Conservation (phyloP, 805 yeast genomes). For the Wickerhamiella hasegawae region DNA sequence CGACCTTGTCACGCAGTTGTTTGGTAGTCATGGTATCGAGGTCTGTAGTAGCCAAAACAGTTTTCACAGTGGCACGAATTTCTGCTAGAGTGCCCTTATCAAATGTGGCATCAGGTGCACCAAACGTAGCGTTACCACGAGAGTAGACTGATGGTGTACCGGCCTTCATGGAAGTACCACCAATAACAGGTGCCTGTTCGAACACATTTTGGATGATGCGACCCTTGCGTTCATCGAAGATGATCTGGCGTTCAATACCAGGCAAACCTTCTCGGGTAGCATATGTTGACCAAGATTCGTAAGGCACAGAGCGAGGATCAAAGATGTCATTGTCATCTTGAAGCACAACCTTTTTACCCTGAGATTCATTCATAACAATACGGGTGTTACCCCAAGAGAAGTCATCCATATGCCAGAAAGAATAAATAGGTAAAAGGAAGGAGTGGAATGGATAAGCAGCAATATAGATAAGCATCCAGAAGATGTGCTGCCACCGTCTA, state of each 20-base stretch:
- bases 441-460: conserved; percentile 47
- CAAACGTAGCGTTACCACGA: not conserved
- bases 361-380: conserved; percentile 36
- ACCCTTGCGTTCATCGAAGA: conserved; percentile 22
- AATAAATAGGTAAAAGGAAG: conserved; percentile 40
- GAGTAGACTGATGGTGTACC: not conserved
- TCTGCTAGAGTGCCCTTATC: conserved; percentile 17
- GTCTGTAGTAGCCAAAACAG: conserved; percentile 20
- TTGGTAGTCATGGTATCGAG: conserved; percentile 23
- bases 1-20: conserved; percentile 22
- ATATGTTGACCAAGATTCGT: conserved; percentile 25
- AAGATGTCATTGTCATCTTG: conserved; percentile 22
- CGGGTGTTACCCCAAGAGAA: conserved; percentile 55
- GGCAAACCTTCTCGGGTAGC: conserved; percentile 23
- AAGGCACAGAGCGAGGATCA: conserved; percentile 22
- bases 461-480: conserved; percentile 42
- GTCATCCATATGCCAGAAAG: conserved; percentile 52
- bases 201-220: conserved; percentile 16
- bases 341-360: conserved; percentile 29
- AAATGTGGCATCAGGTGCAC: conserved; percentile 7
- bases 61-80: conserved; percentile 18
- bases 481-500: conserved; percentile 29
- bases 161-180: not conserved
- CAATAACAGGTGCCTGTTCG: conserved; percentile 6
- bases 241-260: conserved; percentile 23